Evolutionary conservation across 2,329 filamentous ascomycete species (phyloP).

Genomic region (Corinectria fuckeliana): DNA sequence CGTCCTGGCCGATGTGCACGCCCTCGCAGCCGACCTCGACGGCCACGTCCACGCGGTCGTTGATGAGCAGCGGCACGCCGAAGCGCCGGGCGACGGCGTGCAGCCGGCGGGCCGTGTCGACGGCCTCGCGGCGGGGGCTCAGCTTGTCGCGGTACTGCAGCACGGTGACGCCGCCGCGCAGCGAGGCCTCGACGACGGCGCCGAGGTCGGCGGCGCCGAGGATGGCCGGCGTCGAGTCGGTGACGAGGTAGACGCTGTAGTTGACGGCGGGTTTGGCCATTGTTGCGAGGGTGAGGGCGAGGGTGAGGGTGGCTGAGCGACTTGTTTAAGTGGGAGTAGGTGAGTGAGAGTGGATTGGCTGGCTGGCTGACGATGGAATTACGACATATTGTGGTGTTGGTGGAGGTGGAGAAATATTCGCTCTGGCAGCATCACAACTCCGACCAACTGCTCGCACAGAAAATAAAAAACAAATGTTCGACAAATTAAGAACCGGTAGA

Average conservation of each 20-base stretch:
- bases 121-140: conserved; percentile 73
- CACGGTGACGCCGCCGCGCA: conserved; percentile 81
- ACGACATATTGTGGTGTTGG: too few species aligned
- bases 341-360: not conserved
- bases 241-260: conserved; percentile 89
- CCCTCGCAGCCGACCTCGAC: conserved; percentile 87
- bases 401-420: not conserved
- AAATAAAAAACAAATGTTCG: not conserved
- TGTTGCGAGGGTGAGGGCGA: not conserved
- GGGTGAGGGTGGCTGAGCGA: conserved; percentile 13
- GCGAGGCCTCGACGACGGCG: conserved; percentile 74
- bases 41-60: conserved; percentile 90
- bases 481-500: not conserved
- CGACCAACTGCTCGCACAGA: too few species aligned
- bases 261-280: conserved; percentile 56
- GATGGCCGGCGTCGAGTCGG: conserved; percentile 87
- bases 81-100: conserved; percentile 73
- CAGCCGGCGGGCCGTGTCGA: conserved; percentile 73
- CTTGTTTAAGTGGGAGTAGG: not conserved
- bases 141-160: conserved; percentile 93
- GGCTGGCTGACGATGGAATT: not conserved
- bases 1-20: conserved; percentile 94
- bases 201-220: conserved; percentile 75
- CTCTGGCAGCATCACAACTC: not conserved
- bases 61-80: conserved; percentile 84